These are phyloP conservation scores for Nyssa sinensis DNA, from an alignment of 148 eudicot genomes.

Conservation along the genomic window DNA sequence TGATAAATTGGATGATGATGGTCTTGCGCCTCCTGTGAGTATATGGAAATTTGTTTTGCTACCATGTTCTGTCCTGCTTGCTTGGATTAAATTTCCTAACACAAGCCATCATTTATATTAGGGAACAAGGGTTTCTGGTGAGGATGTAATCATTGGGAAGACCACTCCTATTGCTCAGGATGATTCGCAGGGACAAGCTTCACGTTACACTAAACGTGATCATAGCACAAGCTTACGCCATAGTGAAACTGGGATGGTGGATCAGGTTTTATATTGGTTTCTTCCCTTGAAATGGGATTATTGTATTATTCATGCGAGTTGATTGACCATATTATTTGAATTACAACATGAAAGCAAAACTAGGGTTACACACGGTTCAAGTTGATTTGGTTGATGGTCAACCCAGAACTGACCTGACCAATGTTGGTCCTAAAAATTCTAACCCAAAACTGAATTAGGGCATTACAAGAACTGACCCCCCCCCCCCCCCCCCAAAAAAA, in stretches of 20 bases:
- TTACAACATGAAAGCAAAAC: too few relatives aligned
- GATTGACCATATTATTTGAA: too few relatives aligned
- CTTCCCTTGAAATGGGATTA: not conserved
- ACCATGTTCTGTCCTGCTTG: not conserved
- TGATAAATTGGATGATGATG: slow-evolving; percentile 96
- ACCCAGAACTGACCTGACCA: too few relatives aligned
- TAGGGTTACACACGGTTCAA: too few relatives aligned
- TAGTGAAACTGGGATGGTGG: too few relatives aligned
- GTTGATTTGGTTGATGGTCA: too few relatives aligned
- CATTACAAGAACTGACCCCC: too few relatives aligned
- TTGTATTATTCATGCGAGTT: too few relatives aligned
- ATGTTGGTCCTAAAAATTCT: too few relatives aligned
- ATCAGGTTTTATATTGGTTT: slow-evolving; percentile 48
- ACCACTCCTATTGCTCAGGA: slow-evolving; percentile 85
- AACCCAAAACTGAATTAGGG: too few relatives aligned
- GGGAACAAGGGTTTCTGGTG: slow-evolving; percentile 96
- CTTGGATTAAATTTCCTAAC: not conserved
- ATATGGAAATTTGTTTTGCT: not conserved
- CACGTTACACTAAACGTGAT: slow-evolving; percentile 74
- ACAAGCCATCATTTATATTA: slow-evolving; percentile 20
- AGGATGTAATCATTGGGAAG: slow-evolving; percentile 98
- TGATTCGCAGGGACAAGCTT: slow-evolving; percentile 82
- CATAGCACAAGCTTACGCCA: slow-evolving; percentile 96
- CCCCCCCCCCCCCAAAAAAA: too few relatives aligned
- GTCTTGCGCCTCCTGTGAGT: slow-evolving; percentile 98